Conservation (phyloP, 2,329 filamentous ascomycete genomes). For the Aspergillus sp. region DNA sequence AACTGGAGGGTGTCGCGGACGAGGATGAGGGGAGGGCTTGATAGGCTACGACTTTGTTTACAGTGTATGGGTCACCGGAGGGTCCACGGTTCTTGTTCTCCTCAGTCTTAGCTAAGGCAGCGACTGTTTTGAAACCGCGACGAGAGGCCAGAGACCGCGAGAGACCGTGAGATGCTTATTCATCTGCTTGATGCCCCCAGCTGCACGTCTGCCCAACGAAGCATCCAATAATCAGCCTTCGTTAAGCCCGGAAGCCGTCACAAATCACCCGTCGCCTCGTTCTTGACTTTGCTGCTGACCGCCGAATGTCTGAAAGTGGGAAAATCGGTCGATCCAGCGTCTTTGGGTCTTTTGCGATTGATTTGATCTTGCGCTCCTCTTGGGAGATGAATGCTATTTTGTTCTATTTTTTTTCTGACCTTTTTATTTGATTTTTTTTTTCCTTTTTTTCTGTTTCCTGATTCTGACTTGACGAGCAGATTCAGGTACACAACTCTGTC, state of each 20-base stretch:
- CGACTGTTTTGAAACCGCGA: not conserved
- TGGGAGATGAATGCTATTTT: conserved; percentile 3
- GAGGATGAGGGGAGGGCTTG: not conserved
- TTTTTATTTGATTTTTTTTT: conserved; percentile 3
- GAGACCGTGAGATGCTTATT: conserved; percentile 14
- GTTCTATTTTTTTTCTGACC: conserved; percentile 1
- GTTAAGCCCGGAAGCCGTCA: conserved; percentile 30
- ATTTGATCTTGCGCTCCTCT: conserved; percentile 10
- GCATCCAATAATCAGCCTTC: conserved; percentile 34
- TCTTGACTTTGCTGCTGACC: conserved; percentile 31
- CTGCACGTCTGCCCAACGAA: conserved; percentile 39
- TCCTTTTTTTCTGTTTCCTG: conserved; percentile 1
- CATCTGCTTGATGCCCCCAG: conserved; percentile 18
- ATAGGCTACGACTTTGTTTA: conserved; percentile 6
- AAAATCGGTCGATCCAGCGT: conserved; percentile 15
- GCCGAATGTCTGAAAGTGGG: conserved; percentile 19
- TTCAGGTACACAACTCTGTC: conserved; percentile 14
- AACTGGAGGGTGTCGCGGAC: not conserved
- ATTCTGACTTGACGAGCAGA: conserved; percentile 10
- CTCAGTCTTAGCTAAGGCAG: not conserved
- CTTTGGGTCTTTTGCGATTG: conserved; percentile 3
- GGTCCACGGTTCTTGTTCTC: not conserved
- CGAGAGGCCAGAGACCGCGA: no score
- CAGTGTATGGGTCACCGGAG: conserved; percentile 1
- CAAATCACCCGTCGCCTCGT: conserved; percentile 35